These are phyloP conservation scores for Pseudocercospora fuligena DNA, from an alignment of 2,329 filamentous ascomycete genomes.

Conservation along the genomic window DNA sequence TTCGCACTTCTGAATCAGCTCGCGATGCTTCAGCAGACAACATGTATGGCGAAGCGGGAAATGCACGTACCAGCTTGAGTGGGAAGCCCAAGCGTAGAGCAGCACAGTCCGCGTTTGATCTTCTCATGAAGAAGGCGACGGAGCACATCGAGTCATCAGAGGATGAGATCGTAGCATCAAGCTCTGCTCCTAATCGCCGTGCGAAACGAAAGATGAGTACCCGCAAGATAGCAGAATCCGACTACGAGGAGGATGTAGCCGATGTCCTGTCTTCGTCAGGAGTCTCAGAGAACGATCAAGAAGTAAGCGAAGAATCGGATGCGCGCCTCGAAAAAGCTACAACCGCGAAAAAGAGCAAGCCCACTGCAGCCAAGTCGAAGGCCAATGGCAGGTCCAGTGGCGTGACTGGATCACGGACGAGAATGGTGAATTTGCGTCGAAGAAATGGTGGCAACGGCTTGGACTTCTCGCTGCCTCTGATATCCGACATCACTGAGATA, in stretches of 20 bases:
- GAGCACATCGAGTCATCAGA: background rate
- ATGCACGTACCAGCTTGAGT: background rate
- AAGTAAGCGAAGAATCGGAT: conserved; percentile 2
- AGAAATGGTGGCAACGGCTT: no score
- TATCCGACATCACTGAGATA: conserved; percentile 54
- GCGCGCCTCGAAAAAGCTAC: no score
- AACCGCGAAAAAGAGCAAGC: no score
- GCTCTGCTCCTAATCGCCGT: background rate
- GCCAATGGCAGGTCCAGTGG: background rate
- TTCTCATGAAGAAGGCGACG: background rate
- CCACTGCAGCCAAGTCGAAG: no score
- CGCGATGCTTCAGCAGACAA: background rate
- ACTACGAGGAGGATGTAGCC: background rate
- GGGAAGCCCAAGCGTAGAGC: background rate
- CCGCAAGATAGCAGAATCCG: background rate
- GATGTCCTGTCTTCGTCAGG: background rate
- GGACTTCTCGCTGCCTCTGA: conserved; percentile 49
- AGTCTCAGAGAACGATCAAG: background rate
- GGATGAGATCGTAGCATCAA: background rate
- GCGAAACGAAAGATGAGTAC: background rate
- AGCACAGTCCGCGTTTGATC: background rate
- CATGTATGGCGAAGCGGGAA: background rate
- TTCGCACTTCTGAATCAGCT: no score
- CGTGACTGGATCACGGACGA: no score
- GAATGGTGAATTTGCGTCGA: no score